Base-by-base conservation (phyloP, 2,329 filamentous ascomycete genomes). In the Alternaria incomplexa region DNA sequence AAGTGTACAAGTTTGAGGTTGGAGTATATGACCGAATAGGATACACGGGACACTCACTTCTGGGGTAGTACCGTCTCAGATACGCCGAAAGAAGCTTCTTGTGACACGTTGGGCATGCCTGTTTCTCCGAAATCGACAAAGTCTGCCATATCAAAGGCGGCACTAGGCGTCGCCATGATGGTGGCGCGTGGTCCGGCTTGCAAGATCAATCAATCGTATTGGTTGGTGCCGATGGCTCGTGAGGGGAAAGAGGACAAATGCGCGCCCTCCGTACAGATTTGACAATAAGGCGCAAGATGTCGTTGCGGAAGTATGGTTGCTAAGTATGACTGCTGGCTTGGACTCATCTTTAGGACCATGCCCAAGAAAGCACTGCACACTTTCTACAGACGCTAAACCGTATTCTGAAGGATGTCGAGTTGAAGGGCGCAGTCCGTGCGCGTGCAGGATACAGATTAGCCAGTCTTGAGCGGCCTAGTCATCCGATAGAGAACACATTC, bases 81-180 rank as follows among this genome's bases (percentile, higher is more conserved):
- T 13, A 22, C 25, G 30, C 58, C 47, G 17, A 55, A 56, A 43
- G 46, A 30, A 20, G 58, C 43, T 28, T 70, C 59, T 56, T 72
- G 65, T 25, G 64, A 53, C 47, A 60, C 55, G 62, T 77, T 72
- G 43, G 76, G 67, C 62, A 77, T 71, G 32, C 76, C 69, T n/a
- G 78, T 76, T 63, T 79, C 75, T n/a, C 74, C 74, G 54, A 81
- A 81, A 66, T 81, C 78, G 68, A 81, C 80, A 64, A 76, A 79
- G 52, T 77, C 73, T 12, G 71, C 72, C 72, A 81, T 78, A 57
- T 79, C 73, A 36, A 77, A 71, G 23, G 65, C 52, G 20, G 61
- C 64, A 61, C 68, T 72, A 45, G 73, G 68, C 36, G 68, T 68
- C 63, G 69, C 69, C 76, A 79, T 79, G 56, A 40, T 68, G 64